Percentiles rank a stretch among this genome's conserved stretches.
Evolutionary conservation across 2,329 filamentous ascomycete genomes (phyloP).

Genomic region (Cladosporium sp.): DNA sequence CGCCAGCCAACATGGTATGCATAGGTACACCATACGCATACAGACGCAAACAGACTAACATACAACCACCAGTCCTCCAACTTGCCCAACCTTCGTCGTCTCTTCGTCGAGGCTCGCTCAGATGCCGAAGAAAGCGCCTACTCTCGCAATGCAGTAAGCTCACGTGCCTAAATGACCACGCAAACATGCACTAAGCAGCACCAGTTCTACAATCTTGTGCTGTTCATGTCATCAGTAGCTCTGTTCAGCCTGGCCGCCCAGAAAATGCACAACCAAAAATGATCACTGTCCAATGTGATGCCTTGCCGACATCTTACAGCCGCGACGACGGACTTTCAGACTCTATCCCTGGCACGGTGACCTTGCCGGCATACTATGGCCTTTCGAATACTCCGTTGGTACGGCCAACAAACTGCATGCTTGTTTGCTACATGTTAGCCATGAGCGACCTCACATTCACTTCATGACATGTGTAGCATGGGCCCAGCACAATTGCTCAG

Average conservation of each 20-base stretch:
- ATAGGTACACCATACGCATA: not conserved
- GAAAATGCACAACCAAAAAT: conserved; percentile 56
- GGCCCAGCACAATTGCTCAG: too few relatives aligned
- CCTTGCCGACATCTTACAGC: too few relatives aligned
- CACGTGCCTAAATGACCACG: not conserved
- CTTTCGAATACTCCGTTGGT: too few relatives aligned
- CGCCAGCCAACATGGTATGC: conserved; percentile 1
- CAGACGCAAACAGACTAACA: not conserved
- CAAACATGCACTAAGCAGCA: not conserved
- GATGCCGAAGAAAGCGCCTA: conserved; percentile 94
- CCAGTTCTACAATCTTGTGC: conserved; percentile 94
- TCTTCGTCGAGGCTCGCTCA: conserved; percentile 90
- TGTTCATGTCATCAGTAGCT: conserved; percentile 95
- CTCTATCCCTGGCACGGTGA: too few relatives aligned
- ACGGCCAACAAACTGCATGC: too few relatives aligned
- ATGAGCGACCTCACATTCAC: too few relatives aligned
- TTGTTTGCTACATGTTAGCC: too few relatives aligned
- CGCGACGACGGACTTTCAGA: too few relatives aligned
- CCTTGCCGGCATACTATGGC: too few relatives aligned
- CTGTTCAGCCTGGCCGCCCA: conserved; percentile 92
- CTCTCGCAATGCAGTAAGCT: conserved; percentile 78
- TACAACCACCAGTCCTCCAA: conserved; percentile 55
- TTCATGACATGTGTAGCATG: too few relatives aligned
- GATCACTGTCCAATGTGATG: not conserved
- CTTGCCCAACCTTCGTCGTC: conserved; percentile 87